Percentiles rank a stretch among this genome's conserved stretches.
Conservation (phyloP, 148 eudicot species). For the Arctostaphylos glauca region DNA sequence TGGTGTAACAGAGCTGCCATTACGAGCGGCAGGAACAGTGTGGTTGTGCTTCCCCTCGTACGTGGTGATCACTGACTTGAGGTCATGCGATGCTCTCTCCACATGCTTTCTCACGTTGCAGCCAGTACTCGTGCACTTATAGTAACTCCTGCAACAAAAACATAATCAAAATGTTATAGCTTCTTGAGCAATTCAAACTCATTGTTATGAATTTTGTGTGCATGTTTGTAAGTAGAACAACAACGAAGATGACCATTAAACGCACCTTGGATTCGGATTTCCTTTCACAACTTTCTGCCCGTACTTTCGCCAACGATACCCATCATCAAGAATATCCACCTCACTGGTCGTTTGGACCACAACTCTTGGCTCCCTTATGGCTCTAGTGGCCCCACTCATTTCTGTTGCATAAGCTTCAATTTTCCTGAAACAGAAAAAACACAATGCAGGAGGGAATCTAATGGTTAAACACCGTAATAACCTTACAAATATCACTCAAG, state of each 20-base stretch:
- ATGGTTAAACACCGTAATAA: background rate
- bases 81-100: conserved; percentile 69
- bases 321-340: conserved; percentile 73
- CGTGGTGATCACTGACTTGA: conserved; percentile 63
- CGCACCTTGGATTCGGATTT: conserved; percentile 73
- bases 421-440: conserved; percentile 36
- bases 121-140: conserved; percentile 65
- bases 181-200: background rate
- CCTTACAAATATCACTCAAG: background rate
- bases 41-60: conserved; percentile 79
- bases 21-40: conserved; percentile 42
- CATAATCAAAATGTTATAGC: background rate
- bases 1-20: conserved; percentile 24
- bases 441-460: background rate
- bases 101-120: conserved; percentile 68
- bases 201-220: background rate
- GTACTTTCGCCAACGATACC: conserved; percentile 79
- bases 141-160: conserved; percentile 57
- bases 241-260: background rate
- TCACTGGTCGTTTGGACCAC: conserved; percentile 75
- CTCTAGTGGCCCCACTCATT: conserved; percentile 57
- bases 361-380: conserved; percentile 69
- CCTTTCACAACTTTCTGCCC: conserved; percentile 83
- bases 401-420: conserved; percentile 53
- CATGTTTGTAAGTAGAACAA: background rate